Evolutionary conservation across 2,329 filamentous ascomycete genomes (phyloP).

Genomic region (Biscogniauxia mediterranea): DNA sequence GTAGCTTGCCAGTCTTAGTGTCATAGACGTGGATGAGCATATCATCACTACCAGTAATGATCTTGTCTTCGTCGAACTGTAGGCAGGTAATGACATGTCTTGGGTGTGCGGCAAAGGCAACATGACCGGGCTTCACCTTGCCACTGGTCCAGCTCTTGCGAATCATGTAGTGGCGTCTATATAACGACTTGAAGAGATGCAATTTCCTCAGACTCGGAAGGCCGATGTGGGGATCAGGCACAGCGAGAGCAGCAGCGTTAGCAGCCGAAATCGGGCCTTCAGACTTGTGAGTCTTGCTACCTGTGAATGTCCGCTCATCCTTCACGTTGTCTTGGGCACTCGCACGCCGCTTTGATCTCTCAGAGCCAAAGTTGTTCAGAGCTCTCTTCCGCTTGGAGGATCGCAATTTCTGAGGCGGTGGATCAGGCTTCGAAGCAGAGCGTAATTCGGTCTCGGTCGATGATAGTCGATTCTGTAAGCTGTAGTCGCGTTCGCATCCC

Average conservation of each 20-base stretch:
- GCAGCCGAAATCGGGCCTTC: conserved; percentile 87
- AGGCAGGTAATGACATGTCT: conserved; percentile 96
- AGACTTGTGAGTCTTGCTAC: conserved; percentile 54
- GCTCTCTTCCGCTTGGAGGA: conserved; percentile 57
- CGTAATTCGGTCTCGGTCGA: conserved; percentile 53
- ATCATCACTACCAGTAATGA: conserved; percentile 95
- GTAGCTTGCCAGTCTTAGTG: conserved; percentile 85
- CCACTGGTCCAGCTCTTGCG: conserved; percentile 89
- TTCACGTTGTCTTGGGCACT: conserved; percentile 47
- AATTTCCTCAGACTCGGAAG: conserved; percentile 75
- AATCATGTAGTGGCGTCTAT: conserved; percentile 88
- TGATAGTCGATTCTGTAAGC: conserved; percentile 52
- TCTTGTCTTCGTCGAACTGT: conserved; percentile 97
- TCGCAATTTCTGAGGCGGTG: conserved; percentile 42
- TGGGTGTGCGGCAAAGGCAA: conserved; percentile 95
- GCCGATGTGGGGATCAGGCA: conserved; percentile 79
- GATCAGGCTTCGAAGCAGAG: conserved; percentile 41
- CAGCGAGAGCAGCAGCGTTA: conserved; percentile 75
- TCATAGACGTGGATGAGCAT: conserved; percentile 98
- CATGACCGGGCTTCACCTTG: conserved; percentile 79
- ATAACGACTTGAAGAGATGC: conserved; percentile 94
- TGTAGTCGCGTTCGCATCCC: conserved; percentile 79
- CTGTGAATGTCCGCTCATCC: conserved; percentile 40
- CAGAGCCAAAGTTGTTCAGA: conserved; percentile 44
- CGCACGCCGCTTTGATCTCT: conserved; percentile 54